Base-by-base conservation (phyloP, 2,329 filamentous ascomycete genomes). In the Penicillium expansum region DNA sequence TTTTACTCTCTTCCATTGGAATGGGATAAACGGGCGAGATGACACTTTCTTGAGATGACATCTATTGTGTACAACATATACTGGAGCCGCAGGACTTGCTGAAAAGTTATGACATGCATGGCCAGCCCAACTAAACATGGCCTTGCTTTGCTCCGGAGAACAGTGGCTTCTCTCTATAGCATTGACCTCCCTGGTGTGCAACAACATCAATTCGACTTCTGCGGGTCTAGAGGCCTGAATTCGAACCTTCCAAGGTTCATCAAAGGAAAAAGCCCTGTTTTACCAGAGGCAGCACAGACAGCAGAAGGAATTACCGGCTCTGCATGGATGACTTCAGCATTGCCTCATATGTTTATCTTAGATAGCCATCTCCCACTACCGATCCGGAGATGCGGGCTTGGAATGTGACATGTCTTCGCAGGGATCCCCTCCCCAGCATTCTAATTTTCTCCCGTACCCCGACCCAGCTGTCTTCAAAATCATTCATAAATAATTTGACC, bases 241-340 rank as follows among this genome's bases (percentile, higher is more conserved):
- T n/a, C 14, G 38, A 42, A 43, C 52, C 37, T 24, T 13, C n/a
- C 32, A 43, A 18, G 33, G 27, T 32, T 55, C 22, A 29, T 24
- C 30, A 38, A 49, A 37, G 37, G 37, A 55, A 44, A 20, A 43
- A 43, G 38, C 37, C 27, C n/a, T 42, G 18, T 7, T 18, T 30
- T 18, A n/a, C 20, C 29, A 18, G 1, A 20, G n/a, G 41, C 39
- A 13, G 35, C 45, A 42, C 18, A n/a, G 29, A 42, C 52, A 22
- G 29, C 37, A n/a, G 14, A 42, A 16, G 22, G 20, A 48, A 41
- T 27, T 24, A 16, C 9, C 20, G 20, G 22, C 35, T 48, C 38
- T 42, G 27, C 55, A 35, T 55, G 30, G 18, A 56, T 56, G 54
- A 56, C 48, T 56, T 47, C 48, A 56, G 13, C 29, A 47, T 56